Evolutionary conservation across 257 asterid species (phyloP).

Genomic region (Solanum lycopersicoides): DNA sequence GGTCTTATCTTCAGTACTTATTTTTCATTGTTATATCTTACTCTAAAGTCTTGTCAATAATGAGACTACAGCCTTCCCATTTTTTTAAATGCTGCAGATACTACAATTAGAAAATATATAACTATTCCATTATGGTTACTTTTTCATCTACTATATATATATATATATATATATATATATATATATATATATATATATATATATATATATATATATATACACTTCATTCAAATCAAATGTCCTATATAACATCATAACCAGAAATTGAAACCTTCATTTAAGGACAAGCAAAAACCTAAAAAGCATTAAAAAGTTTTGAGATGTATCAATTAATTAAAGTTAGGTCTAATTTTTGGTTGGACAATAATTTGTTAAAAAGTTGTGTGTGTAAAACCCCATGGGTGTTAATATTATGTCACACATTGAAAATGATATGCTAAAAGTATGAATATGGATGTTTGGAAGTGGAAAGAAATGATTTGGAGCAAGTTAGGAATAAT

Average conservation of each 20-base stretch:
- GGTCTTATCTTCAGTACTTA: not conserved
- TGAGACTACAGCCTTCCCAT: not conserved
- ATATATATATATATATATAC: not conserved
- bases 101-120: not conserved
- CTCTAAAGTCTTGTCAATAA: conserved; percentile 14
- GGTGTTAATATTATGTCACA: not conserved
- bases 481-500: not conserved
- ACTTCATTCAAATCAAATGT: not conserved
- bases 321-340: not conserved
- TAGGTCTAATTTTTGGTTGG: not conserved
- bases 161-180: not conserved
- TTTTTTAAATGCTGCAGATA: not conserved
- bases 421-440: not conserved
- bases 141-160: not conserved
- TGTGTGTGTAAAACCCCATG: not conserved
- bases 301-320: not conserved
- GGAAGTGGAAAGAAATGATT: not conserved
- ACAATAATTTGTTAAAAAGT: not conserved
- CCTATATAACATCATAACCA: not conserved
- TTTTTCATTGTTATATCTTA: not conserved
- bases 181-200: no score
- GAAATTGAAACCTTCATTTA: not conserved
- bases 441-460: not conserved
- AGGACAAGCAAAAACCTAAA: not conserved
- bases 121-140: not conserved